These are phyloP conservation scores for Clathrus columnatus DNA, from an alignment of 768 basidiomycete genomes.

Conservation along the genomic window DNA sequence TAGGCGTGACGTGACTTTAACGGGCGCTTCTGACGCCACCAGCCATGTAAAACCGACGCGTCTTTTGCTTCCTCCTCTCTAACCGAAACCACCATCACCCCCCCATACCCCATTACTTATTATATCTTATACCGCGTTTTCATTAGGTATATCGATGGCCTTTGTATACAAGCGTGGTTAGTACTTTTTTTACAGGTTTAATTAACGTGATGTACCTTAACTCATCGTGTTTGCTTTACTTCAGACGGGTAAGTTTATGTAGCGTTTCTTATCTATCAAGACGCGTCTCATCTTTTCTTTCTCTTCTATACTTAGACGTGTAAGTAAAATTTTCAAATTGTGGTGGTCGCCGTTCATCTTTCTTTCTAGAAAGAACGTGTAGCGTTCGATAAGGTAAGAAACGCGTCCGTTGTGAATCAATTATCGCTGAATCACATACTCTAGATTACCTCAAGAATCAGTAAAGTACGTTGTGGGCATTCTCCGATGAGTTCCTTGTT, in stretches of 20 bases:
- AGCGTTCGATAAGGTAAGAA: constrained; percentile 84
- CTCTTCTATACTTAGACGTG: constrained; percentile 15
- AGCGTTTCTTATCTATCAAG: constrained; percentile 17
- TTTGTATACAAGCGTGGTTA: constrained; percentile 53
- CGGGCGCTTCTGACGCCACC: not conserved
- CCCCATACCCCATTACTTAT: not conserved
- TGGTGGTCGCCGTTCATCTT: constrained; percentile 13
- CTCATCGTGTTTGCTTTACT: constrained; percentile 6
- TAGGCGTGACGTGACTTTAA: not conserved
- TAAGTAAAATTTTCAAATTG: constrained; percentile 9
- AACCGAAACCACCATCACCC: not conserved
- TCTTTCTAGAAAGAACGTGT: constrained; percentile 81
- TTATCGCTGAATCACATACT: constrained; percentile 4
- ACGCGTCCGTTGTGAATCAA: constrained; percentile 17
- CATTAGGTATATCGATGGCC: constrained; percentile 25
- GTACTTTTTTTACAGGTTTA: constrained; percentile 13
- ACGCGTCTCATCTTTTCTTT: constrained; percentile 8
- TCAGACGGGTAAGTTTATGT: constrained; percentile 41
- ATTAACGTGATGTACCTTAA: not conserved
- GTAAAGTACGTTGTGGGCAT: constrained; percentile 33
- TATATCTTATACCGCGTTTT: not conserved
- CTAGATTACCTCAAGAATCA: constrained; percentile 79
- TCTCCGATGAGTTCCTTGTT: not conserved
- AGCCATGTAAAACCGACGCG: constrained; percentile 5
- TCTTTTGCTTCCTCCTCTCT: not conserved